Evolutionary conservation across 2,329 filamentous ascomycete genomes (phyloP), one percentile per base, ranked within the genome.

Genomic region (Ophiocordyceps camponoti-saundersi): DNA sequence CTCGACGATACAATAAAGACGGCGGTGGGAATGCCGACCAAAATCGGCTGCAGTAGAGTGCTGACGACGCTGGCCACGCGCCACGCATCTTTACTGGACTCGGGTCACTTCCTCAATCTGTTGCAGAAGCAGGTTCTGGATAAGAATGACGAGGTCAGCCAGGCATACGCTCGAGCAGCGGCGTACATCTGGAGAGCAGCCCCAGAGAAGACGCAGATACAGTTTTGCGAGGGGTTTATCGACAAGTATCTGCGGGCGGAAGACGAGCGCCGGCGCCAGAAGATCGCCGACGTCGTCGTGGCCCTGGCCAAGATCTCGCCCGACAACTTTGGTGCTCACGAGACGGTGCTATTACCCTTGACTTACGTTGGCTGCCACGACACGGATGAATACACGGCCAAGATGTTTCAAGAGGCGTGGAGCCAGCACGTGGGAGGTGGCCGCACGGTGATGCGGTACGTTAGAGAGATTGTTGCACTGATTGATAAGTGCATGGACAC

Each of bases 91-190:
- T 69, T 74, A 36, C 80, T 85, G 0, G 80, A 89, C 56, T 81
- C 85, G 13, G 77, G 85, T 51, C 70, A 73, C 10, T 88, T 95
- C 56, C 69, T 95, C 45, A 82, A 80, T 52, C 61, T 88, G 11
- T 73, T 95, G 52, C 79, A 87, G 56, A 90, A 86, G 61, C 78
- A 89, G 48, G 77, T 89, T 1, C 73, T 95, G 45, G 92, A 98
- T 60, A 82, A 84, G 52, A 98, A 98, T 57, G 88, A 95, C 55
- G 92, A 93, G 18, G 89, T 95, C 48, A 89, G 84, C 57, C 82
- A 85, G 51, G 85, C 85, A 2, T 98, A 95, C 60, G 90, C 89
- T 20, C 80, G 80, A 46, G 81, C 89, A 3, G 77, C 87, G 21
- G 92, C 90, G 0, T 96, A 96, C 59, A 71, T 96, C 47, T 73